Evolutionary conservation across 1,139 yeast species (phyloP).

Genomic region (Blastobotrys indianensis): DNA sequence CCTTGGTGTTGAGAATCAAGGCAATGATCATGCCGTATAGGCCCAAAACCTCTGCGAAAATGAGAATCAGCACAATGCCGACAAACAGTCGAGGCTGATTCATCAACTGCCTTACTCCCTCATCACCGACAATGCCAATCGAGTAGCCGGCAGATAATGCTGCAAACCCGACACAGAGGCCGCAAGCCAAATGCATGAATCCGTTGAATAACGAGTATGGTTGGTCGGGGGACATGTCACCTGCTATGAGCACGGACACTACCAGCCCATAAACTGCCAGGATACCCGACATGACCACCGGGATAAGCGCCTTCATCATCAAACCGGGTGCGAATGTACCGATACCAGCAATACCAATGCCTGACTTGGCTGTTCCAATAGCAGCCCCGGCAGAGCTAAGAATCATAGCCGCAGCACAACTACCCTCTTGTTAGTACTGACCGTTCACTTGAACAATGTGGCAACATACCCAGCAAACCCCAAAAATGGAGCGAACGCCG

Average conservation of each 20-base stretch:
- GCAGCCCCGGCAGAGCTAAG: conserved; percentile 95
- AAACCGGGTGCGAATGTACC: conserved; percentile 53
- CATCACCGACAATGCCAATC: conserved; percentile 98
- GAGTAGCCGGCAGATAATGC: conserved; percentile 98
- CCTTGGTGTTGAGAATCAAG: conserved; percentile 82
- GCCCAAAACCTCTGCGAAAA: conserved; percentile 98
- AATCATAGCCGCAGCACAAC: conserved; percentile 86
- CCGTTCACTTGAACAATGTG: neutral
- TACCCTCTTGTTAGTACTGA: conserved; percentile 15
- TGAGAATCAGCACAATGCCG: conserved; percentile 89
- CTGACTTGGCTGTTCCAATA: conserved; percentile 96
- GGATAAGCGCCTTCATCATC: conserved; percentile 43
- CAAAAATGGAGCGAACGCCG: conserved; percentile 88
- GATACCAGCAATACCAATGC: conserved; percentile 97
- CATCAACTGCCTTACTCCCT: conserved; percentile 95
- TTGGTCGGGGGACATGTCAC: conserved; percentile 63
- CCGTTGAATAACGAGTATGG: conserved; percentile 94
- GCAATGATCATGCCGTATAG: conserved; percentile 86
- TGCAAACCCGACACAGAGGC: conserved; percentile 93
- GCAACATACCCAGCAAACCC: conserved; percentile 73
- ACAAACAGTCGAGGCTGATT: conserved; percentile 96
- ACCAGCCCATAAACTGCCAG: conserved; percentile 98
- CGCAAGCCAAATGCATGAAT: conserved; percentile 97
- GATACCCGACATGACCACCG: conserved; percentile 99
- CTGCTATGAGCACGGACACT: conserved; percentile 91